Percentiles rank a stretch among this genome's conserved stretches.
Evolutionary conservation across 805 yeast species (phyloP).

Genomic region (Teunomyces stri): DNA sequence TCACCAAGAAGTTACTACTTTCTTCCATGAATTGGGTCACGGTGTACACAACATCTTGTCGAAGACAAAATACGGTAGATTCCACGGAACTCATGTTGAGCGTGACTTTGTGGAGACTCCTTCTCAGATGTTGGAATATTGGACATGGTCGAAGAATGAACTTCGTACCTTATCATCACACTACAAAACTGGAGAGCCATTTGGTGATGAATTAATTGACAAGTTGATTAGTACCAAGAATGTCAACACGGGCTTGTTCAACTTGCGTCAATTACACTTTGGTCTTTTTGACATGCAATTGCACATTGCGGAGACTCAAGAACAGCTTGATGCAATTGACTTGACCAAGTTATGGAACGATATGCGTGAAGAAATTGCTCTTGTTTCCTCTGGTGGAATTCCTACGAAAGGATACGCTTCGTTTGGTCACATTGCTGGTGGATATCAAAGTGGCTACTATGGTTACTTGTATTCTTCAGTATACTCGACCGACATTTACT

Average conservation of each 20-base stretch:
- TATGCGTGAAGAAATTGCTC: constrained; percentile 58
- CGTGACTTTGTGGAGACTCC: constrained; percentile 93
- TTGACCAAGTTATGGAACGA: constrained; percentile 61
- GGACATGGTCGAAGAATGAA: constrained; percentile 76
- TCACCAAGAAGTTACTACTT: constrained; percentile 76
- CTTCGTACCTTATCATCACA: constrained; percentile 62
- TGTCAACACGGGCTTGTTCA: constrained; percentile 71
- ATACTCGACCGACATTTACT: constrained; percentile 80
- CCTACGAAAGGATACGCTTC: constrained; percentile 68
- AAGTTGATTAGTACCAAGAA: constrained; percentile 64
- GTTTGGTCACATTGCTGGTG: constrained; percentile 78
- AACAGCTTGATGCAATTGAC: constrained; percentile 46
- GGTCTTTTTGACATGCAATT: constrained; percentile 74
- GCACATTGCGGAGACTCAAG: constrained; percentile 48
- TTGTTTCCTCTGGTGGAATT: constrained; percentile 54
- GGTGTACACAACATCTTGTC: constrained; percentile 81
- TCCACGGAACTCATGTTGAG: constrained; percentile 74
- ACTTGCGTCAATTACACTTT: constrained; percentile 74
- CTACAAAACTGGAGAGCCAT: constrained; percentile 56
- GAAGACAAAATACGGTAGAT: constrained; percentile 59
- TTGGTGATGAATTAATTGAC: constrained; percentile 56
- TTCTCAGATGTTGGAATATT: constrained; percentile 83
- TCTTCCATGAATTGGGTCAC: constrained; percentile 89
- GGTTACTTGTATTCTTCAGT: constrained; percentile 87
- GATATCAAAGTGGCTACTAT: constrained; percentile 83